Percentiles rank a stretch among this genome's conserved stretches.
These are phyloP conservation scores for Trichoderma asperelloides DNA, from an alignment of 495 filamentous ascomycete genomes.

Conservation along the genomic window DNA sequence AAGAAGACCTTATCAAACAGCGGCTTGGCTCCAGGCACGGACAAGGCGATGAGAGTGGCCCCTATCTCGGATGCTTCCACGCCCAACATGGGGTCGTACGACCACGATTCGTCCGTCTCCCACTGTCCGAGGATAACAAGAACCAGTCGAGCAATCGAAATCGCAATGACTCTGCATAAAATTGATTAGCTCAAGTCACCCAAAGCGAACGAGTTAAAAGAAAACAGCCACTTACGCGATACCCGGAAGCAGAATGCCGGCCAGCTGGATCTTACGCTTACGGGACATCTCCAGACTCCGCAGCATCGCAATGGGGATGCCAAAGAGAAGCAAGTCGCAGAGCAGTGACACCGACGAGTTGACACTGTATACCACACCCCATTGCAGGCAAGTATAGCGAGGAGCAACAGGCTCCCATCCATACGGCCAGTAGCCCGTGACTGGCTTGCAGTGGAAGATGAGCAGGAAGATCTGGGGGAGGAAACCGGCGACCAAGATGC, in stretches of 20 bases:
- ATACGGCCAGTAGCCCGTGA: slow-evolving; percentile 39
- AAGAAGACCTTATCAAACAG: slow-evolving; percentile 24
- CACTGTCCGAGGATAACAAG: slow-evolving; percentile 35
- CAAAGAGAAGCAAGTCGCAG: slow-evolving; percentile 37
- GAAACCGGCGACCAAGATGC: slow-evolving; percentile 28
- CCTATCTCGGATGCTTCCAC: slow-evolving; percentile 38
- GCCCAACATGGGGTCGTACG: slow-evolving; percentile 36
- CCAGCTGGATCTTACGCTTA: slow-evolving; percentile 30
- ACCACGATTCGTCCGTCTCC: slow-evolving; percentile 33
- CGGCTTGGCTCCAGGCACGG: slow-evolving; percentile 36
- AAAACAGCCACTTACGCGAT: slow-evolving; percentile 25
- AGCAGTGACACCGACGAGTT: slow-evolving; percentile 34
- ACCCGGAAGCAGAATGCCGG: slow-evolving; percentile 35
- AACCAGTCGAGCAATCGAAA: slow-evolving; percentile 33
- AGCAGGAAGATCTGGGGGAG: slow-evolving; percentile 36
- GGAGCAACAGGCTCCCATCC: slow-evolving; percentile 26
- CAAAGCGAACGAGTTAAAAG: not conserved
- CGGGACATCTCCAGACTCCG: slow-evolving; percentile 26
- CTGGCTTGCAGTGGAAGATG: slow-evolving; percentile 36
- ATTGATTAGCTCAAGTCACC: not conserved
- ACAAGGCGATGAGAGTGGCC: slow-evolving; percentile 35
- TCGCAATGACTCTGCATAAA: slow-evolving; percentile 28
- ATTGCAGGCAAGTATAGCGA: slow-evolving; percentile 30
- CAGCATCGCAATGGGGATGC: slow-evolving; percentile 34
- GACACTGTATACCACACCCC: slow-evolving; percentile 36